Conservation (phyloP, 352 stramenopile species). For the Phytophthora meadii region DNA sequence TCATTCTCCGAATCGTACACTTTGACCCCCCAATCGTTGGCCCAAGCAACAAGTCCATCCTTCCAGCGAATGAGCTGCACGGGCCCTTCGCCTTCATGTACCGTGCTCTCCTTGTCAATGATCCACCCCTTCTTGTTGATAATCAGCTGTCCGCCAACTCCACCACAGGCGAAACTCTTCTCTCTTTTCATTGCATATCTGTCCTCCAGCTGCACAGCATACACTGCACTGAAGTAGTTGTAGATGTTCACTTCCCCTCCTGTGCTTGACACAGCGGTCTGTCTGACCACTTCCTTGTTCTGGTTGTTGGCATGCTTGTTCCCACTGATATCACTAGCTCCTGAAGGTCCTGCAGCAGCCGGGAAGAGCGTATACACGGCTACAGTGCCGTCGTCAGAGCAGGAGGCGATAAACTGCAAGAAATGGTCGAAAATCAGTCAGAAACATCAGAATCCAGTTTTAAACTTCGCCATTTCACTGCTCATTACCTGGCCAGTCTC, state of each 20-base stretch:
- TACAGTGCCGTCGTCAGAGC: slow-evolving; percentile 86
- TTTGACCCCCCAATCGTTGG: slow-evolving; percentile 89
- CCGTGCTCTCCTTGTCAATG: slow-evolving; percentile 86
- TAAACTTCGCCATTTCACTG: not conserved
- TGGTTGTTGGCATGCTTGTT: slow-evolving; percentile 31
- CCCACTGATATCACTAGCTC: slow-evolving; percentile 23
- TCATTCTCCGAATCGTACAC: slow-evolving; percentile 82
- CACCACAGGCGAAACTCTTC: slow-evolving; percentile 82
- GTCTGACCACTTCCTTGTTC: slow-evolving; percentile 16
- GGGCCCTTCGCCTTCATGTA: slow-evolving; percentile 84
- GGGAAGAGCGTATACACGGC: slow-evolving; percentile 81
- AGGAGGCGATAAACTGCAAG: slow-evolving; percentile 82
- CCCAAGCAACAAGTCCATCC: slow-evolving; percentile 79
- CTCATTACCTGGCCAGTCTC: slow-evolving; percentile 68
- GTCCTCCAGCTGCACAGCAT: slow-evolving; percentile 82
- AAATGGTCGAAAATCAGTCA: slow-evolving; percentile 10
- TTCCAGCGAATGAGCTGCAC: slow-evolving; percentile 87
- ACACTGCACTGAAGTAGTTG: slow-evolving; percentile 89
- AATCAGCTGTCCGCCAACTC: slow-evolving; percentile 81
- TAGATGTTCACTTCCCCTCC: slow-evolving; percentile 90
- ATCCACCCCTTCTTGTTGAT: slow-evolving; percentile 90
- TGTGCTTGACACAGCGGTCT: slow-evolving; percentile 66
- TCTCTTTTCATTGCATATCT: slow-evolving; percentile 82
- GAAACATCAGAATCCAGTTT: not conserved
- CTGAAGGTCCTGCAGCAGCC: slow-evolving; percentile 11